Percentiles rank a stretch among this genome's conserved stretches.
phyloP scores from a whole-genome alignment of 495 filamentous ascomycete species.

The Terfezia boudieri region DNA sequence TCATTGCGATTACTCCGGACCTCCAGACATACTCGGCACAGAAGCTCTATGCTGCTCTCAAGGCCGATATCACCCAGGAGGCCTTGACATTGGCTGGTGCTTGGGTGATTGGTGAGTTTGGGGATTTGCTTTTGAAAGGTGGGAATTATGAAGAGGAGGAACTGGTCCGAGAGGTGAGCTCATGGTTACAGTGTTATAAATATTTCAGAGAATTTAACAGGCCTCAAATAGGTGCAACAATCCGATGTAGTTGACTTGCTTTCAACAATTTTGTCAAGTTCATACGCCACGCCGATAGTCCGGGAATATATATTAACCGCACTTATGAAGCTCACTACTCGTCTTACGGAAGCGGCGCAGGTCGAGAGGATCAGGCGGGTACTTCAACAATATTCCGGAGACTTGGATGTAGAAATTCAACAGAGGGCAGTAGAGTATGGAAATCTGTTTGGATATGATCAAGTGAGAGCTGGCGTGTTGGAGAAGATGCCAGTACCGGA shows the following conservation, averaged over 20 bases:
- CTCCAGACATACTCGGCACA: constrained; percentile 90
- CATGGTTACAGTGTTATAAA: neutral
- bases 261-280: constrained; percentile 74
- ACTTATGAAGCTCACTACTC: constrained; percentile 82
- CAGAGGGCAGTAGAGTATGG: constrained; percentile 87
- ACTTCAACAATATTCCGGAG: constrained; percentile 48
- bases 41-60: constrained; percentile 72
- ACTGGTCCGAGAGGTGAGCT: constrained; percentile 41
- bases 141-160: constrained; percentile 94
- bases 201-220: neutral
- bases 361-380: constrained; percentile 64
- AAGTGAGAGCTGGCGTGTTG: constrained; percentile 70
- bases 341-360: constrained; percentile 60
- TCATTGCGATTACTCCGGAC: constrained; percentile 85
- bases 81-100: constrained; percentile 77
- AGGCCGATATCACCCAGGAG: constrained; percentile 93
- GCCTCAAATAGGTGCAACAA: constrained; percentile 38
- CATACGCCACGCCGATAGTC: constrained; percentile 68
- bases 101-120: constrained; percentile 98
- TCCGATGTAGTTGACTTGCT: constrained; percentile 81
- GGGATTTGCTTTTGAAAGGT: constrained; percentile 64
- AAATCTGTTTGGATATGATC: constrained; percentile 75
- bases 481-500: constrained; percentile 96
- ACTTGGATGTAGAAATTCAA: constrained; percentile 84
- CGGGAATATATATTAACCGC: constrained; percentile 91